Percentiles rank a stretch among this genome's conserved stretches.
Conservation (phyloP, 345 rosid genomes). For the Linum tenue region DNA sequence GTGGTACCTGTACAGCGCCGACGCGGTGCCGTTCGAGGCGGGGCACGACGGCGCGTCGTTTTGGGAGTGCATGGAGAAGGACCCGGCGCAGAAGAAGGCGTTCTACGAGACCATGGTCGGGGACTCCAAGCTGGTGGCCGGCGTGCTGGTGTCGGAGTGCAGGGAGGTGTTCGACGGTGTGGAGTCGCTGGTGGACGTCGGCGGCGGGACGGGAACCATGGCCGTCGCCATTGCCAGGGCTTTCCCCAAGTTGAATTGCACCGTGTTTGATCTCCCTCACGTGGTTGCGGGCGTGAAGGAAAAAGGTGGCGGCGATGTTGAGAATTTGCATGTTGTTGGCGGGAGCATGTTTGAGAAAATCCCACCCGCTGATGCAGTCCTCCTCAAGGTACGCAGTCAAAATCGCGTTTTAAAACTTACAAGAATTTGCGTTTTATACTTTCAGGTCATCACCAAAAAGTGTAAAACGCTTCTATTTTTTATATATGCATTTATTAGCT, state of each 20-base stretch:
- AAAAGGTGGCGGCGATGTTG: too few relatives aligned
- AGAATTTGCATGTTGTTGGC: conserved; percentile 9
- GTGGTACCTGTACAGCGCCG: too few relatives aligned
- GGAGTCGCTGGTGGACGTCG: conserved; percentile 20
- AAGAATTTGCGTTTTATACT: too few relatives aligned
- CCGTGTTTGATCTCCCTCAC: conserved; percentile 15
- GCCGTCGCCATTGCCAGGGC: conserved; percentile 13
- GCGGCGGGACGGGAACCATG: conserved; percentile 17
- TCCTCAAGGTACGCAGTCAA: conserved; percentile 6
- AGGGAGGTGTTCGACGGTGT: conserved; percentile 15
- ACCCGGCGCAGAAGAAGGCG: background rate
- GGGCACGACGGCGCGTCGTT: background rate
- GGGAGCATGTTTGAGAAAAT: conserved; percentile 20
- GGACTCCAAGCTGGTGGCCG: background rate
- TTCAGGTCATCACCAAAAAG: too few relatives aligned
- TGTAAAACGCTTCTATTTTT: too few relatives aligned
- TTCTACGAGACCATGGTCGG: conserved; percentile 6
- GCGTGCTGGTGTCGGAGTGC: background rate
- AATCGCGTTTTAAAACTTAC: too few relatives aligned
- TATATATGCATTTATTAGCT: too few relatives aligned
- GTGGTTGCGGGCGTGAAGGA: conserved; percentile 11
- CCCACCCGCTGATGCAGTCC: conserved; percentile 8
- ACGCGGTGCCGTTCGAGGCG: too few relatives aligned
- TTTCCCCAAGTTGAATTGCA: conserved; percentile 13
- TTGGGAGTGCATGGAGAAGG: background rate